phyloP scores from a whole-genome alignment of 1,284 basidiomycete species.

The Hemileia vastatrix region DNA sequence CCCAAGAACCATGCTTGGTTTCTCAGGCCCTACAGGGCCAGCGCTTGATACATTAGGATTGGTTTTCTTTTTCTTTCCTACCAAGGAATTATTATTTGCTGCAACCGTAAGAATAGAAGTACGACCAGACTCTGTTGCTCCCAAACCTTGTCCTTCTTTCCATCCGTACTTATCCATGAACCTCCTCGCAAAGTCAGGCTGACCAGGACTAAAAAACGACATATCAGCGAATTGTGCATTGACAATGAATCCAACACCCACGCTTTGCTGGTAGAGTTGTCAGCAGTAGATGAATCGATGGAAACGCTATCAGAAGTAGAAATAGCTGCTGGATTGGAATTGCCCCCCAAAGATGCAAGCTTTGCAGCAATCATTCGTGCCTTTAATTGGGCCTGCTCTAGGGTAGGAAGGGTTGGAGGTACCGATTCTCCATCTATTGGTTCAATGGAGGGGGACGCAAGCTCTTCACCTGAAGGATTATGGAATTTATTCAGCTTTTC shows the following conservation, averaged over 20 bases:
- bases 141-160: constrained; percentile 80
- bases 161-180: constrained; percentile 91
- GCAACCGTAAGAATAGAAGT: constrained; percentile 75
- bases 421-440: neutral
- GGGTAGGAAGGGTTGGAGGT: neutral
- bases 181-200: constrained; percentile 63
- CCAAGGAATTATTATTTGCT: constrained; percentile 35
- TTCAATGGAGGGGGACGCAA: neutral
- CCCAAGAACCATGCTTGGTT: constrained; percentile 2
- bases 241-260: too few species aligned
- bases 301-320: too few species aligned
- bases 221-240: too few species aligned
- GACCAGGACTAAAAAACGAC: constrained; percentile 10
- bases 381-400: constrained; percentile 21
- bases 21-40: constrained; percentile 2
- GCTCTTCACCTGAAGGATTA: neutral
- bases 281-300: neutral
- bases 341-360: constrained; percentile 16
- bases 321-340: neutral
- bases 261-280: constrained; percentile 15
- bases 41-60: constrained; percentile 35
- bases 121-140: constrained; percentile 70
- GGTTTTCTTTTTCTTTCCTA: constrained; percentile 37
- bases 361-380: constrained; percentile 20
- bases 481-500: constrained; percentile 20